Percentiles rank a stretch among this genome's conserved stretches.
Conservation (phyloP, 331 rosid genomes). For the Prunus yedoensis region DNA sequence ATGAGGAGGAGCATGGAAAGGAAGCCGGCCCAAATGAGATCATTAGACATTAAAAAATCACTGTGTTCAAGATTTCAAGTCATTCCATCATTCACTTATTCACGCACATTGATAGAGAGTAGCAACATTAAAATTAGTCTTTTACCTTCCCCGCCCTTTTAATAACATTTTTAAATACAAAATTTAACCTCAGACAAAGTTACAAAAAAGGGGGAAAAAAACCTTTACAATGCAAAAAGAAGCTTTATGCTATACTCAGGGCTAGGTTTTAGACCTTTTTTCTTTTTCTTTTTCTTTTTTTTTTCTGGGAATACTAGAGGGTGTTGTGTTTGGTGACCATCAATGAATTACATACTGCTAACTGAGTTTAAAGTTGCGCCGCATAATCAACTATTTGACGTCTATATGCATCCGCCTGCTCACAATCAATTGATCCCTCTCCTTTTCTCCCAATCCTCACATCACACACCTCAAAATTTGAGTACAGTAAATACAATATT, state of each 20-base stretch:
- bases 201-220: no score
- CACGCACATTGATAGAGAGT: neutral
- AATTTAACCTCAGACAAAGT: no score
- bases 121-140: neutral
- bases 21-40: neutral
- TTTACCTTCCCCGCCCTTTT: neutral
- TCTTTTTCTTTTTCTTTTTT: no score
- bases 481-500: neutral
- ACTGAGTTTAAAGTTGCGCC: neutral
- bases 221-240: neutral
- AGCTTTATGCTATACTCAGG: neutral
- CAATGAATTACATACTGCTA: neutral
- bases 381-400: neutral
- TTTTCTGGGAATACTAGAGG: neutral
- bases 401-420: constrained; percentile 3
- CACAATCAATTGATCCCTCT: neutral
- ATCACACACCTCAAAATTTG: neutral
- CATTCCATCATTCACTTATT: constrained; percentile 7
- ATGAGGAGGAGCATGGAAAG: constrained; percentile 11
- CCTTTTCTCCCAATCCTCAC: neutral
- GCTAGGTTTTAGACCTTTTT: neutral
- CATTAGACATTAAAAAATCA: constrained; percentile 9
- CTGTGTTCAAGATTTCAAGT: neutral
- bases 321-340: neutral
- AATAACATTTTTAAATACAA: no score